phyloP scores from a whole-genome alignment of 257 asterid genomes.

The Marsdenia floribunda region DNA sequence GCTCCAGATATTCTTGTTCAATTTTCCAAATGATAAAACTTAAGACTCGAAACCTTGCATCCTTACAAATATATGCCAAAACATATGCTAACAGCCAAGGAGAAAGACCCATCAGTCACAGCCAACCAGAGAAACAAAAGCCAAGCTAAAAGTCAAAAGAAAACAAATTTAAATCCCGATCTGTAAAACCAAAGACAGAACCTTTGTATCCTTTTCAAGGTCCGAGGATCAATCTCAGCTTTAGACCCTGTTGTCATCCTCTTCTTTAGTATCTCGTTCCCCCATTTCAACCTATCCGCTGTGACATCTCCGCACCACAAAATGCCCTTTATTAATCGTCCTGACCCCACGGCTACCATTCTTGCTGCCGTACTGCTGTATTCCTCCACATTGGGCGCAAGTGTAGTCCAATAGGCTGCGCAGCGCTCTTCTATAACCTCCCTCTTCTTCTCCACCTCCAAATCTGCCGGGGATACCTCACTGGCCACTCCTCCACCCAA shows the following conservation, averaged over 20 bases:
- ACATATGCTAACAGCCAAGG: neutral
- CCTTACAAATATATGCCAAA: neutral
- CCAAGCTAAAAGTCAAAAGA: neutral
- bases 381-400: conserved; percentile 98
- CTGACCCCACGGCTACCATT: conserved; percentile 85
- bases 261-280: conserved; percentile 66
- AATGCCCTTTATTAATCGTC: conserved; percentile 82
- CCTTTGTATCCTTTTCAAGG: conserved; percentile 87
- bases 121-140: neutral
- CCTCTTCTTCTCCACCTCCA: conserved; percentile 59
- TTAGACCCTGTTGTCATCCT: conserved; percentile 59
- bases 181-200: conserved; percentile 18
- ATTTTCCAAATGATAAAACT: neutral
- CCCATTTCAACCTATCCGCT: conserved; percentile 66
- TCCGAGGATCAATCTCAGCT: conserved; percentile 59
- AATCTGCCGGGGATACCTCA: conserved; percentile 49
- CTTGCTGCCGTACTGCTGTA: conserved; percentile 84
- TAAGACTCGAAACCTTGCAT: neutral
- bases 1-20: neutral
- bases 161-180: neutral
- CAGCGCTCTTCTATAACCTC: conserved; percentile 72
- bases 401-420: conserved; percentile 88
- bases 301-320: conserved; percentile 98
- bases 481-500: conserved; percentile 45
- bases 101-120: neutral